Evolutionary conservation across 208 protist genomes (phyloP).

Genomic region (Balamuthia mandrillaris): DNA sequence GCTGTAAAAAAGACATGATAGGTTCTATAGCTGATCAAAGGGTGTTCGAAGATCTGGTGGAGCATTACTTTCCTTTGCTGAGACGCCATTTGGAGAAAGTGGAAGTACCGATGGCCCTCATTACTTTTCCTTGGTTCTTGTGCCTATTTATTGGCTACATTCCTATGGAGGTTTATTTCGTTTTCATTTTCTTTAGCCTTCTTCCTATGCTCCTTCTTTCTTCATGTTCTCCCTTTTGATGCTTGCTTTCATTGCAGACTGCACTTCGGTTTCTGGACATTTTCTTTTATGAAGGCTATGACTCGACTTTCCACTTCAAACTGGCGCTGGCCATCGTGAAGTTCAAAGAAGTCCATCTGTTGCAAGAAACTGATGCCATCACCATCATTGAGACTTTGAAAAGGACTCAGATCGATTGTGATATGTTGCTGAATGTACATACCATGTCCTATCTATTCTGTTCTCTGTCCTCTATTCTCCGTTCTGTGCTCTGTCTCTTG

Average conservation of each 20-base stretch:
- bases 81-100: background rate
- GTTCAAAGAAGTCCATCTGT: constrained; percentile 50
- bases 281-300: constrained; percentile 63
- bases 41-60: constrained; percentile 36
- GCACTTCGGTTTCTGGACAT: constrained; percentile 62
- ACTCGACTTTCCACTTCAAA: constrained; percentile 60
- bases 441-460: background rate
- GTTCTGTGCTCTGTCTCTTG: background rate
- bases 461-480: background rate
- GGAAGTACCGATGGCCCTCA: constrained; percentile 17
- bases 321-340: constrained; percentile 50
- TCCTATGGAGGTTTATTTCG: constrained; percentile 15
- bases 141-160: constrained; percentile 67
- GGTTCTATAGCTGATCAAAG: constrained; percentile 26
- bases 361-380: constrained; percentile 16
- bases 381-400: background rate
- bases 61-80: constrained; percentile 17
- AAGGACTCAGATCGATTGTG: background rate
- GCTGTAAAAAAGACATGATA: constrained; percentile 15
- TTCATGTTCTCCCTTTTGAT: background rate
- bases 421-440: background rate
- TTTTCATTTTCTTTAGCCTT: background rate
- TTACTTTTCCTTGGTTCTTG: constrained; percentile 59
- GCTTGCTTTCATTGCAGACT: constrained; percentile 14
- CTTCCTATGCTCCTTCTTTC: constrained; percentile 23